A percentile compares a stretch with the other conserved stretches of the same genome.
These are phyloP conservation scores for Diaporthe vexans DNA, from an alignment of 2,329 filamentous ascomycete genomes.

Conservation along the genomic window DNA sequence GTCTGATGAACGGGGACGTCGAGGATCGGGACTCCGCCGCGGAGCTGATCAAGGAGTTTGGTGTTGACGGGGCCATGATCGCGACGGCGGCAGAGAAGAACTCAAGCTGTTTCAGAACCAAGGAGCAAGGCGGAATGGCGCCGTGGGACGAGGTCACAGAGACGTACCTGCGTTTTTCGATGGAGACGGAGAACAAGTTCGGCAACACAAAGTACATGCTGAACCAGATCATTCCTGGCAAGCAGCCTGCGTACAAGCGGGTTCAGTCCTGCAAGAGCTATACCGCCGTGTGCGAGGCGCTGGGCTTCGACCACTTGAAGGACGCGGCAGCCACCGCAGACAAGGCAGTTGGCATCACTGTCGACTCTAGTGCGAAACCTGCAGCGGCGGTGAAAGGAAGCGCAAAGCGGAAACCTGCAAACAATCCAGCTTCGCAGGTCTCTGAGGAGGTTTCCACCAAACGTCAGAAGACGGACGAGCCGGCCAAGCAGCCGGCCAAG, in stretches of 20 bases:
- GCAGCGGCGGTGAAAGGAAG: background rate
- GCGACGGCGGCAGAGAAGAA: constrained; percentile 94
- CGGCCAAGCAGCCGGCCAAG: background rate
- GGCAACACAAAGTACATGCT: constrained; percentile 95
- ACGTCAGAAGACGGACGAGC: constrained; percentile 18
- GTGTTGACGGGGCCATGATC: constrained; percentile 97
- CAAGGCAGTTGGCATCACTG: constrained; percentile 70
- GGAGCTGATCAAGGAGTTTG: constrained; percentile 80
- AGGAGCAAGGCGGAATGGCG: constrained; percentile 77
- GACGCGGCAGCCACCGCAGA: constrained; percentile 77
- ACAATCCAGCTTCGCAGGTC: background rate
- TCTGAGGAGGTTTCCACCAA: constrained; percentile 28
- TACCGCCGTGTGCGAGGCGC: constrained; percentile 72
- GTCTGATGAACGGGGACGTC: constrained; percentile 96
- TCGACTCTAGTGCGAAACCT: constrained; percentile 55
- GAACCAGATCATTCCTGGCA: constrained; percentile 87
- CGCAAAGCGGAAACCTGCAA: constrained; percentile 33
- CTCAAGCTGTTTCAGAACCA: constrained; percentile 84
- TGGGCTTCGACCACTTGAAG: constrained; percentile 75
- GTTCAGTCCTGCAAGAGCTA: constrained; percentile 81
- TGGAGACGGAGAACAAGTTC: constrained; percentile 87
- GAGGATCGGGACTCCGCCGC: constrained; percentile 79
- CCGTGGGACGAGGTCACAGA: constrained; percentile 84
- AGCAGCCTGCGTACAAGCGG: constrained; percentile 72
- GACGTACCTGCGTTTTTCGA: constrained; percentile 78